Base-by-base conservation (phyloP, 352 stramenopile species). In the Plasmopara halstedii region DNA sequence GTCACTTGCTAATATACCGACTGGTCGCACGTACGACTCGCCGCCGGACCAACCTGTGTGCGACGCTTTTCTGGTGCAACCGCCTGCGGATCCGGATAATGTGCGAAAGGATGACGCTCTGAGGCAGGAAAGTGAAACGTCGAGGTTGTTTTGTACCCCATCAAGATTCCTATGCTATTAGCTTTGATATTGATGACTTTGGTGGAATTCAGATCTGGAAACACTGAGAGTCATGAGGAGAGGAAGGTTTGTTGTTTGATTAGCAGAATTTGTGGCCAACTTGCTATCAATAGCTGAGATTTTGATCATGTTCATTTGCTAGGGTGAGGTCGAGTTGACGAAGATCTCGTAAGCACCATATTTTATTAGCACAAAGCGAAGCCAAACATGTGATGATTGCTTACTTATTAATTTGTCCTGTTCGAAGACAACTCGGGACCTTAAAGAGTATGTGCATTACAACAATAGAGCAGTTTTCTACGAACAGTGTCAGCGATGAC, bases 1-100 rank as follows among this genome's bases (percentile, higher is more conserved):
- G 15, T 53, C 53, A 8, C 29, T 62, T 21, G 20, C 23, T 4
- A 44, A 54, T 4, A 80, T 84, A 31, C 73, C 75, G 6, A 74
- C 51, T 9, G 78, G 73, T 20, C 67, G 69, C 6, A 62, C 70
- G 39, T 90, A 83, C 38, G 78, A 90, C 50, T 44, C 57, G 17
- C 42, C 42, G 1, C 70, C 69, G 1, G 64, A 71, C 14, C 65
- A 75, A 41, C 21, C 43, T 1, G 53, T 49, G 18, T 77, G 85
- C 36, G 67, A 81, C 36, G 64, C 70, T 8, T 83, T 84, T 43
- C 25, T 46, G 14, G 64, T 67, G 32, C 62, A 46, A 40, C 25
- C 47, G 0, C 31, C 44, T 13, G 51, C 26, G 3, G 44, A 63
- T 20, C 29, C 38, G 9, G 31, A 22, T 9, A n/a, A 27, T 17